Percentiles rank a stretch among this genome's conserved stretches.
Conservation (phyloP, 208 protist genomes). For the Balamuthia mandrillaris region DNA sequence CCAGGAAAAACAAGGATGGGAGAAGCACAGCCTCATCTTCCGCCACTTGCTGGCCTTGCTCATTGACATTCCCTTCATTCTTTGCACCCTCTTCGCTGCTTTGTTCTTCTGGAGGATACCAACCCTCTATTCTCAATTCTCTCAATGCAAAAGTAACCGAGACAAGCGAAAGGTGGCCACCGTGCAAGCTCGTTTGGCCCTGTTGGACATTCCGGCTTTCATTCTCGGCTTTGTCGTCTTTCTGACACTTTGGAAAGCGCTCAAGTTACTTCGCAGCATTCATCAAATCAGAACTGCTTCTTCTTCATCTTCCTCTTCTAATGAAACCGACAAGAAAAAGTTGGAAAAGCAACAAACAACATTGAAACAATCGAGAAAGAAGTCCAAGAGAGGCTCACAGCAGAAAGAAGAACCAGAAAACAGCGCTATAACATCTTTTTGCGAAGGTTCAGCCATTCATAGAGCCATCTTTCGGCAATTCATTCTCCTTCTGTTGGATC, state of each 20-base stretch:
- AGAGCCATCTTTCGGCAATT: background rate
- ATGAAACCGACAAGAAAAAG: too few species aligned
- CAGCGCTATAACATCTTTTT: too few species aligned
- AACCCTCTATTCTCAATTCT: background rate
- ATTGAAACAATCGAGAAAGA: too few species aligned
- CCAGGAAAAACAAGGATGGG: background rate
- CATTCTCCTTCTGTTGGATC: background rate
- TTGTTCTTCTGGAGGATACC: background rate
- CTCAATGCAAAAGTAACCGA: background rate
- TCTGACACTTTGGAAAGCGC: background rate
- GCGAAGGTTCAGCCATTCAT: too few species aligned
- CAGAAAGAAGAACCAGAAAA: too few species aligned
- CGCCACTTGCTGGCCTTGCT: background rate
- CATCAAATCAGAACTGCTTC: too few species aligned
- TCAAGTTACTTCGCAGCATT: too few species aligned
- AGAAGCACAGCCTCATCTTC: background rate
- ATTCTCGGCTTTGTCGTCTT: background rate
- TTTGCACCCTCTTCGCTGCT: background rate
- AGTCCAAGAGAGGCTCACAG: too few species aligned
- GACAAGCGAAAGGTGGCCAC: background rate
- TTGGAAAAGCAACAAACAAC: too few species aligned
- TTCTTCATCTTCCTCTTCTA: too few species aligned
- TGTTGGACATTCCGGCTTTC: background rate
- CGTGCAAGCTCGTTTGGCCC: background rate
- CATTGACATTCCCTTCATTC: slow-evolving; percentile 1